Evolutionary conservation across 352 stramenopile species (phyloP).

Genomic region (Peronospora belbahrii): DNA sequence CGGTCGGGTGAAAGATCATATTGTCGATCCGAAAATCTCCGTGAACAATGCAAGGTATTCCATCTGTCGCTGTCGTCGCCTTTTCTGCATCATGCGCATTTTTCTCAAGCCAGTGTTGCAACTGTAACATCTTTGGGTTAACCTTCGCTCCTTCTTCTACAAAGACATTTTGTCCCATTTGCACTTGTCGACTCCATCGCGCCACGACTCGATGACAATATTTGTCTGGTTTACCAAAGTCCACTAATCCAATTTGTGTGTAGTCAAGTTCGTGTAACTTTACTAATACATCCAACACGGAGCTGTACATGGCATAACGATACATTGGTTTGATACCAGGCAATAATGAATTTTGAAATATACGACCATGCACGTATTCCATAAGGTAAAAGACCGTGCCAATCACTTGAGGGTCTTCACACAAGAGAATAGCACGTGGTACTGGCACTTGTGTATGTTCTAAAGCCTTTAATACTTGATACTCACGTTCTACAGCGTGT

Average conservation of each 20-base stretch:
- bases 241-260: slow-evolving; percentile 36
- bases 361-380: slow-evolving; percentile 66
- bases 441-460: slow-evolving; percentile 60
- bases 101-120: slow-evolving; percentile 53
- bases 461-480: slow-evolving; percentile 54
- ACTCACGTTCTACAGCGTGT: slow-evolving; percentile 78
- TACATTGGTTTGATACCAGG: slow-evolving; percentile 57
- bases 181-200: slow-evolving; percentile 67
- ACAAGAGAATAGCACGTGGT: slow-evolving; percentile 58
- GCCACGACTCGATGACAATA: slow-evolving; percentile 70
- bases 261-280: slow-evolving; percentile 65
- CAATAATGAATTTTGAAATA: slow-evolving; percentile 68
- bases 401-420: slow-evolving; percentile 48
- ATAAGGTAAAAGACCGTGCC: slow-evolving; percentile 81
- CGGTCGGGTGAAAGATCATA: slow-evolving; percentile 78
- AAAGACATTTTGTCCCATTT: slow-evolving; percentile 41
- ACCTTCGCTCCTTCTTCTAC: slow-evolving; percentile 41
- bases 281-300: slow-evolving; percentile 51
- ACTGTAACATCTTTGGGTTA: slow-evolving; percentile 40
- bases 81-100: slow-evolving; percentile 42
- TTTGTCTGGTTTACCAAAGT: slow-evolving; percentile 57
- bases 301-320: slow-evolving; percentile 77
- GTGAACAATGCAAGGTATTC: slow-evolving; percentile 54
- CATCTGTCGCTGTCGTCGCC: slow-evolving; percentile 31
- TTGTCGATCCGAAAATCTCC: slow-evolving; percentile 87